Evolutionary conservation across 1,284 basidiomycete genomes (phyloP).

Genomic region (Pholiota adiposa): DNA sequence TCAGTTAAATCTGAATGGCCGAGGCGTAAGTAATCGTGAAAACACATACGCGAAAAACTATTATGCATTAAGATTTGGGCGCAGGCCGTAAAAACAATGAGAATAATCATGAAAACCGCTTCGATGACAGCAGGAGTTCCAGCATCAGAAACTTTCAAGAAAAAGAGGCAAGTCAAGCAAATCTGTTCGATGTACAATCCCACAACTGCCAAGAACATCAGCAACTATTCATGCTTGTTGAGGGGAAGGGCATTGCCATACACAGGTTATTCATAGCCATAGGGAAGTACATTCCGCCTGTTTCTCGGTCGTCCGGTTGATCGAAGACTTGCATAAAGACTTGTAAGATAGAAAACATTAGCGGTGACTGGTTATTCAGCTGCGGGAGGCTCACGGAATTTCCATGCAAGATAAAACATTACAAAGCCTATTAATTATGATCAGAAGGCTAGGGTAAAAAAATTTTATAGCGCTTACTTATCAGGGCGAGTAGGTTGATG

Average conservation of each 20-base stretch:
- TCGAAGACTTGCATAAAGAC: constrained; percentile 65
- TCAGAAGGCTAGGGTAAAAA: neutral
- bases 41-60: constrained; percentile 41
- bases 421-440: constrained; percentile 47
- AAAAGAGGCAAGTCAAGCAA: constrained; percentile 69
- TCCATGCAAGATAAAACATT: constrained; percentile 70
- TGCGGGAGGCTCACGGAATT: constrained; percentile 52
- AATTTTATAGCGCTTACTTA: constrained; percentile 36
- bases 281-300: constrained; percentile 69
- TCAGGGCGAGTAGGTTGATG: constrained; percentile 69
- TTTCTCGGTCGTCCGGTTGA: constrained; percentile 51
- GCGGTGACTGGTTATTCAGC: neutral
- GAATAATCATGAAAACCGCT: constrained; percentile 64
- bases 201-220: constrained; percentile 45
- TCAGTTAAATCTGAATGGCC: constrained; percentile 1
- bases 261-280: constrained; percentile 75
- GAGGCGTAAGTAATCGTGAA: too few relatives aligned
- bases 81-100: constrained; percentile 59
- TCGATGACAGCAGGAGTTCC: constrained; percentile 49
- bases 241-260: constrained; percentile 27
- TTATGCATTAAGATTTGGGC: constrained; percentile 44
- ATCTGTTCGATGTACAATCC: constrained; percentile 74
- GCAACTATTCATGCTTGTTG: neutral
- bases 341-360: constrained; percentile 19
- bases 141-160: constrained; percentile 50